Evolutionary conservation across 257 asterid species (phyloP).

Genomic region (Penstemon newberryi): DNA sequence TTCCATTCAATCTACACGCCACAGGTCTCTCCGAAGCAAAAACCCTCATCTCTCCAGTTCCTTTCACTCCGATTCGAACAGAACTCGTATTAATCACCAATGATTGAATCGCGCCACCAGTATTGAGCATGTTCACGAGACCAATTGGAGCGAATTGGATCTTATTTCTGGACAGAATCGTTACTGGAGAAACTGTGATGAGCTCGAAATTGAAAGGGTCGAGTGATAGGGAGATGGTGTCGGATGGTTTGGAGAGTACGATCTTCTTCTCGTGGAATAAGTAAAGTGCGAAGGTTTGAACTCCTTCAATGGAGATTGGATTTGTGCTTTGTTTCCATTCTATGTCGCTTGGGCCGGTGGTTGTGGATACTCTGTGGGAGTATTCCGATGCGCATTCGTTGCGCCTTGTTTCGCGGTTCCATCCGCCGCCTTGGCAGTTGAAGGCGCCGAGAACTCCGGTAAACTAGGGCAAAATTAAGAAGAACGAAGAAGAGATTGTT

Average conservation of each 20-base stretch:
- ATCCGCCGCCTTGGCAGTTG: slow-evolving; percentile 98
- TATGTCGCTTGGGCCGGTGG: slow-evolving; percentile 58
- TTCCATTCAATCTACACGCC: slow-evolving; percentile 49
- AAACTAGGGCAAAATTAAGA: slow-evolving; percentile 40
- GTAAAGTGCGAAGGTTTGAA: slow-evolving; percentile 49
- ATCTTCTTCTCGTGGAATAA: slow-evolving; percentile 47
- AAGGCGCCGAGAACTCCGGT: slow-evolving; percentile 88
- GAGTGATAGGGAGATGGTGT: slow-evolving; percentile 42
- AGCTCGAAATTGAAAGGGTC: slow-evolving; percentile 71
- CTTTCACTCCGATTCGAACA: slow-evolving; percentile 57
- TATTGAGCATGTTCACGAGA: slow-evolving; percentile 66
- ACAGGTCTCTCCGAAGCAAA: slow-evolving; percentile 62
- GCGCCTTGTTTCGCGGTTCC: slow-evolving; percentile 72
- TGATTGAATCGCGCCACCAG: slow-evolving; percentile 64
- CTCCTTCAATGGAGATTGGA: slow-evolving; percentile 48
- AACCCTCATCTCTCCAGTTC: slow-evolving; percentile 72
- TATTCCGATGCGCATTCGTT: slow-evolving; percentile 69
- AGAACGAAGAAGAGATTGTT: neutral
- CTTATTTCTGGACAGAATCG: slow-evolving; percentile 20
- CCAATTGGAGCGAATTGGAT: slow-evolving; percentile 68
- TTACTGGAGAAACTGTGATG: slow-evolving; percentile 54
- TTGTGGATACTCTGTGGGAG: slow-evolving; percentile 57
- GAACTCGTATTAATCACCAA: slow-evolving; percentile 34
- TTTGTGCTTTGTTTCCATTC: slow-evolving; percentile 62
- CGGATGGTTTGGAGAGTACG: slow-evolving; percentile 45